Conservation (phyloP, 345 rosid species). For the Sisymbrium irio region DNA sequence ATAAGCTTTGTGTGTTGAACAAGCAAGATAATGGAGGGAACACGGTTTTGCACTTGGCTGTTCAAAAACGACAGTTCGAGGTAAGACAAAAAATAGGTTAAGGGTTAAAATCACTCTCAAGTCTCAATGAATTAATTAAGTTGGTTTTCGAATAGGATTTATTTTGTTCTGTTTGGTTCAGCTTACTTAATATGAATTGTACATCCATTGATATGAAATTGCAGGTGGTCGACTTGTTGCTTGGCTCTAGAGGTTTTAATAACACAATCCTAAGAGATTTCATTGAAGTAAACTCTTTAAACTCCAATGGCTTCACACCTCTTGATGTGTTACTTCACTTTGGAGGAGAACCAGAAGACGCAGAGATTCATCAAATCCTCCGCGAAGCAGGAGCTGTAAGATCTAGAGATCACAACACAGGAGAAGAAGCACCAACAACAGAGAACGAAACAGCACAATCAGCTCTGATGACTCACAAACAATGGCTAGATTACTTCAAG, state of each 20-base stretch:
- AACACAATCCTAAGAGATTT: background rate
- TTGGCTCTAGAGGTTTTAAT: background rate
- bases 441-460: slow-evolving; percentile 6
- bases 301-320: slow-evolving; percentile 33
- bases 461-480: slow-evolving; percentile 22
- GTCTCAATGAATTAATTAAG: too few relatives aligned
- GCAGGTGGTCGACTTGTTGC: slow-evolving; percentile 28
- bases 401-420: slow-evolving; percentile 6
- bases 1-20: slow-evolving; percentile 31
- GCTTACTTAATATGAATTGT: background rate
- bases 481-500: slow-evolving; percentile 24
- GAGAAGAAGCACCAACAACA: background rate
- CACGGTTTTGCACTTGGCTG: slow-evolving; percentile 37
- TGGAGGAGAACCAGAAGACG: slow-evolving; percentile 33
- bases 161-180: background rate
- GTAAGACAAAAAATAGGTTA: background rate
- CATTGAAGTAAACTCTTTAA: slow-evolving; percentile 30
- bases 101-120: too few relatives aligned
- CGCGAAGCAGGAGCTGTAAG: slow-evolving; percentile 27
- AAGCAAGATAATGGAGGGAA: slow-evolving; percentile 33
- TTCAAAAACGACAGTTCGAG: slow-evolving; percentile 37
- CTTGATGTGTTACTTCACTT: slow-evolving; percentile 22
- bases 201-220: background rate
- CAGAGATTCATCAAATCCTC: slow-evolving; percentile 31
- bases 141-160: background rate